These are phyloP conservation scores for Apodospora peruviana DNA, from an alignment of 495 filamentous ascomycete species.

Conservation along the genomic window DNA sequence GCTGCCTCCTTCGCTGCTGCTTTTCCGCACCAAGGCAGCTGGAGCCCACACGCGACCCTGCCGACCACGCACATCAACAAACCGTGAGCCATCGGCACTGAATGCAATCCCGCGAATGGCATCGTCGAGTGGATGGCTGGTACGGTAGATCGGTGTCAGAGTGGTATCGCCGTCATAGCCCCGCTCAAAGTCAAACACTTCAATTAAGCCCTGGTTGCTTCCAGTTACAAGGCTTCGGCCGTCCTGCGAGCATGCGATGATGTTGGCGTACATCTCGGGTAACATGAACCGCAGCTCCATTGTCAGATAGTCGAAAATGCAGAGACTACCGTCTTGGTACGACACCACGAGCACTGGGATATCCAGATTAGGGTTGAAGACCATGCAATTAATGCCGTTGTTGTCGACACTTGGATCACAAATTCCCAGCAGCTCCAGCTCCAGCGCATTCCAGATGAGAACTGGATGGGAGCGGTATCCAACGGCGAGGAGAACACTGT, in stretches of 20 bases:
- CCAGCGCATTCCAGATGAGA: constrained; percentile 14
- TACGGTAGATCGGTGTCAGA: constrained; percentile 21
- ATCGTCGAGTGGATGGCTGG: constrained; percentile 11
- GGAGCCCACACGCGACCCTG: constrained; percentile 32
- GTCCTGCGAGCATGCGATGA: constrained; percentile 22
- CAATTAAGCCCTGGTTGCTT: constrained; percentile 16
- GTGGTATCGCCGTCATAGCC: background rate
- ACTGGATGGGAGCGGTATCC: constrained; percentile 19
- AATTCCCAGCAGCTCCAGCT: constrained; percentile 5
- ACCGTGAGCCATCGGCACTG: constrained; percentile 22
- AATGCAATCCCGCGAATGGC: constrained; percentile 19
- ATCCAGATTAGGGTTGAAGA: constrained; percentile 19
- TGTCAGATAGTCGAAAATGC: constrained; percentile 18
- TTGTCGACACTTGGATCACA: constrained; percentile 1
- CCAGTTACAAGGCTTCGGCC: constrained; percentile 19
- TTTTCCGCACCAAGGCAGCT: constrained; percentile 14
- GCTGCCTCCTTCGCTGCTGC: constrained; percentile 8
- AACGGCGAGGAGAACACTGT: constrained; percentile 16
- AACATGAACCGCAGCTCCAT: constrained; percentile 2
- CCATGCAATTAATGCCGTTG: constrained; percentile 17
- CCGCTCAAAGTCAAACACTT: constrained; percentile 25
- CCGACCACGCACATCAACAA: constrained; percentile 21
- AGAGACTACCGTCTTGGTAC: constrained; percentile 12
- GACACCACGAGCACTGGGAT: constrained; percentile 17
- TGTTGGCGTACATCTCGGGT: constrained; percentile 9